A percentile compares a stretch with the other conserved stretches of the same genome.
These are phyloP conservation scores for Fusarium tjaetaba DNA, from an alignment of 2,329 filamentous ascomycete species.

Conservation along the genomic window DNA sequence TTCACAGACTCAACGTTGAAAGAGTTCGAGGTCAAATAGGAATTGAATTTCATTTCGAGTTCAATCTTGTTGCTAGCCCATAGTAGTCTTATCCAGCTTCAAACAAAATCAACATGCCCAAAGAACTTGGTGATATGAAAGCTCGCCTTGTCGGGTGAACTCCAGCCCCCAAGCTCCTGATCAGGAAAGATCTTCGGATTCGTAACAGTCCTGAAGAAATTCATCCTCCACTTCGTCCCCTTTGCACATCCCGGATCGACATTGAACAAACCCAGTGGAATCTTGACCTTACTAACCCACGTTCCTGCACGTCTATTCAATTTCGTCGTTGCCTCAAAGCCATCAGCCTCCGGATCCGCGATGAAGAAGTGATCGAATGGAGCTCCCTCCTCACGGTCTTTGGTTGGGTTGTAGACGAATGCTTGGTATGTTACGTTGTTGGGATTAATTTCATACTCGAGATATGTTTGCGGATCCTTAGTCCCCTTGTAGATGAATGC, in stretches of 20 bases:
- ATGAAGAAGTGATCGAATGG: slow-evolving; percentile 58
- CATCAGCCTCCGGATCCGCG: slow-evolving; percentile 52
- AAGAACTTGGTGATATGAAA: slow-evolving; percentile 61
- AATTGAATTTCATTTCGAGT: not conserved
- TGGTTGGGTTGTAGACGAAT: slow-evolving; percentile 62
- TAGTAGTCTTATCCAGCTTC: not conserved
- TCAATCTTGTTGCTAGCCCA: not conserved
- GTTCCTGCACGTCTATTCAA: slow-evolving; percentile 49
- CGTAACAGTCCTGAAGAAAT: slow-evolving; percentile 61
- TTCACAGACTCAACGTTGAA: fast-evolving
- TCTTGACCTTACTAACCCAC: slow-evolving; percentile 54
- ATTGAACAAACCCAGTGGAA: slow-evolving; percentile 62
- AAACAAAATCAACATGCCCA: slow-evolving; percentile 53
- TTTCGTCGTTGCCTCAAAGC: slow-evolving; percentile 52
- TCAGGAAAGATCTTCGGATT: slow-evolving; percentile 55
- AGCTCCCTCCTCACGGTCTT: slow-evolving; percentile 52
- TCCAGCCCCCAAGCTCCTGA: slow-evolving; percentile 59
- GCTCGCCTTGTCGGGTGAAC: slow-evolving; percentile 54
- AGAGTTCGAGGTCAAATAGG: not conserved
- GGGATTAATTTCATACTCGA: slow-evolving; percentile 62
- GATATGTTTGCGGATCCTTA: slow-evolving; percentile 58
- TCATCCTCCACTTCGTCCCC: slow-evolving; percentile 61
- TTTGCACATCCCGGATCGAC: slow-evolving; percentile 54
- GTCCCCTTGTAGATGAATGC: slow-evolving; percentile 58
- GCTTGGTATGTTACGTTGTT: slow-evolving; percentile 63